Conservation (phyloP, 768 basidiomycete genomes). For the Plicaturopsis crispa region DNA sequence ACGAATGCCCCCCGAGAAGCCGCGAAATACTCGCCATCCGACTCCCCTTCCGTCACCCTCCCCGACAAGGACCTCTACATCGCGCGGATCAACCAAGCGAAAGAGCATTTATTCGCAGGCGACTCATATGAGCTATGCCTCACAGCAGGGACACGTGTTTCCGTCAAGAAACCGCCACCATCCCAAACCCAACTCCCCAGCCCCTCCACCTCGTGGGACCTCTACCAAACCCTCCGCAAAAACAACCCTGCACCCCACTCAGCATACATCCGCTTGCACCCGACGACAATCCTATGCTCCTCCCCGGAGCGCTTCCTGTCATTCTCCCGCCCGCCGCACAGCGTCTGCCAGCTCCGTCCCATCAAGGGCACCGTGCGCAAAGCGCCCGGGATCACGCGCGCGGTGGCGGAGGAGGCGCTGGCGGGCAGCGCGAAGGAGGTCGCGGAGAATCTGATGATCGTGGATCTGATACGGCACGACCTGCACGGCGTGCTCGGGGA, state of each 20-base stretch:
- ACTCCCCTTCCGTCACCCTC: conserved; percentile 30
- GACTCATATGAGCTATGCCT: conserved; percentile 93
- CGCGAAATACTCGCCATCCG: neutral
- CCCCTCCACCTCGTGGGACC: conserved; percentile 55
- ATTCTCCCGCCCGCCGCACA: conserved; percentile 55
- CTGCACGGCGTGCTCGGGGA: conserved; percentile 79
- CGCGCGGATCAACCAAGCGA: conserved; percentile 57
- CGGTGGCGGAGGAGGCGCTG: conserved; percentile 55
- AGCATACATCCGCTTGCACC: conserved; percentile 70
- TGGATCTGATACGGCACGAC: conserved; percentile 92
- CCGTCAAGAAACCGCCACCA: conserved; percentile 28
- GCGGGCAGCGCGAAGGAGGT: conserved; percentile 78
- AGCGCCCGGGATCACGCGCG: conserved; percentile 52
- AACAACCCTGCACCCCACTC: conserved; percentile 88
- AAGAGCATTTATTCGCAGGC: conserved; percentile 71
- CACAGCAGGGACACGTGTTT: conserved; percentile 64
- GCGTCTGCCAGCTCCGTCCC: conserved; percentile 78
- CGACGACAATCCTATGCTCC: conserved; percentile 73
- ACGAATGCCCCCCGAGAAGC: neutral
- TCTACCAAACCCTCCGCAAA: conserved; percentile 63
- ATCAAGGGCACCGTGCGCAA: conserved; percentile 91
- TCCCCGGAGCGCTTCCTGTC: conserved; percentile 92
- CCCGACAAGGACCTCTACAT: conserved; percentile 60
- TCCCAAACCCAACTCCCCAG: conserved; percentile 10
- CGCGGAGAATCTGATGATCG: conserved; percentile 97